Percentiles rank a stretch among this genome's conserved stretches.
These are phyloP conservation scores for Yamagishiella unicocca DNA, from an alignment of 139 green algal genomes.

Conservation along the genomic window DNA sequence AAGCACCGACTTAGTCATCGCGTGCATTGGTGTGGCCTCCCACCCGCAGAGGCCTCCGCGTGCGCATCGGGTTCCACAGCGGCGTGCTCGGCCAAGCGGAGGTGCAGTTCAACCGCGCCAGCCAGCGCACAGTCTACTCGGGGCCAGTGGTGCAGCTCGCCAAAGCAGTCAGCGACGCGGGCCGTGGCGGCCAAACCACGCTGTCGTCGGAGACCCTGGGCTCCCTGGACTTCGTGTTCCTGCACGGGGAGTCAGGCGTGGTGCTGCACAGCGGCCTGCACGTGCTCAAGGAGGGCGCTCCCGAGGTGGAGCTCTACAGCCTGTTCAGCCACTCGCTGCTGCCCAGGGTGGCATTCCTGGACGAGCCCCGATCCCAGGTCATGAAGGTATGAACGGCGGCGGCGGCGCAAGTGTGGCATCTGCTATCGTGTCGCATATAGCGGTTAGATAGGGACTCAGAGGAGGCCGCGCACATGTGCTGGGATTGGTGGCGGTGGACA, in stretches of 20 bases:
- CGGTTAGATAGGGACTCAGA: too few relatives aligned
- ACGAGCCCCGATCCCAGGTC: neutral
- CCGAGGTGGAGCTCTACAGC: neutral
- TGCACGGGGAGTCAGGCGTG: neutral
- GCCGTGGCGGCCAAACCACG: conserved; percentile 1
- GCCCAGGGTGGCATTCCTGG: neutral
- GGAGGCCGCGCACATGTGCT: too few relatives aligned
- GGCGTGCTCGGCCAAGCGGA: neutral
- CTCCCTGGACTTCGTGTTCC: neutral
- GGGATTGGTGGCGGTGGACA: too few relatives aligned
- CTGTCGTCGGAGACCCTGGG: neutral
- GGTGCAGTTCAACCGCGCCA: conserved; percentile 2
- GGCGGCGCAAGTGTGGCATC: neutral
- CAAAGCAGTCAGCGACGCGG: neutral
- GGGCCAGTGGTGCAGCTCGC: neutral
- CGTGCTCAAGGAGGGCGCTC: neutral
- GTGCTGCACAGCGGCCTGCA: neutral
- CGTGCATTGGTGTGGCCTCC: too few relatives aligned
- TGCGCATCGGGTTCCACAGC: conserved; percentile 16
- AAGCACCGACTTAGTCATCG: too few relatives aligned
- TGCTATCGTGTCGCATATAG: too few relatives aligned
- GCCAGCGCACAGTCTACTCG: conserved; percentile 13
- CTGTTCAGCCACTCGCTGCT: neutral
- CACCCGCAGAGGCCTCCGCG: conserved; percentile 19
- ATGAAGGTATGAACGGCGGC: neutral